Evolutionary conservation across 257 asterid species (phyloP), one percentile per base, ranked within the genome.

Genomic region (Solanum dulcamara): DNA sequence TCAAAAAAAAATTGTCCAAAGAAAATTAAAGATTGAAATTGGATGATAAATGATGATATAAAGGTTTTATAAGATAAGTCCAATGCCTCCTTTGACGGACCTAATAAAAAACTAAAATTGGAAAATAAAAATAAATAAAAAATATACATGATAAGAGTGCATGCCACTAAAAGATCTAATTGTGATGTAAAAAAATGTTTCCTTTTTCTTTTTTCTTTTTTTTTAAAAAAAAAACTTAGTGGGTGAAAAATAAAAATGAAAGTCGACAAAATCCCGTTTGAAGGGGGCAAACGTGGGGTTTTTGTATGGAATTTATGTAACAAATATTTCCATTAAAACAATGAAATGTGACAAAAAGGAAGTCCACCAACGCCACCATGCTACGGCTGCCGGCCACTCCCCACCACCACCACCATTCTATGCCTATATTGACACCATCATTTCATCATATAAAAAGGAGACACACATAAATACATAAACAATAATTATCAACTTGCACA

Each of bases 211-310:
- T 53, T 22, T 20, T 9, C 0, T 6, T 53, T 22, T 53, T 15
- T 5, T 6, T 5, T 1, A 15, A 14, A 37, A 10, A 37, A 20
- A 37, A 72, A 3, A 72, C 18, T 37, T 72, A 15, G 81, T n/a
- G 55, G 75, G 32, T n/a, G 15, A 35, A 6, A 72, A 72, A 72
- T 38, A 12, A 70, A 44, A 5, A 22, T n/a, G n/a, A 48, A 77
- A 66, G 84, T 67, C 84, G 89, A 86, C 91, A 87, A 81, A 87
- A 87, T 86, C 86, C 88, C 84, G 82, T 28, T 87, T 81, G 71
- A 85, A 85, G 35, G 84, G 89, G 90, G 84, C 71, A 77, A 85
- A 85, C 88, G 81, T 80, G 90, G 83, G 85, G 72, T 17, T 72
- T 60, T 64, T 81, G 89, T 86, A 28, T 59, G 81, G 83, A 55